Base-by-base conservation (phyloP, 148 eudicot genomes). In the Talinum fruticosum region DNA sequence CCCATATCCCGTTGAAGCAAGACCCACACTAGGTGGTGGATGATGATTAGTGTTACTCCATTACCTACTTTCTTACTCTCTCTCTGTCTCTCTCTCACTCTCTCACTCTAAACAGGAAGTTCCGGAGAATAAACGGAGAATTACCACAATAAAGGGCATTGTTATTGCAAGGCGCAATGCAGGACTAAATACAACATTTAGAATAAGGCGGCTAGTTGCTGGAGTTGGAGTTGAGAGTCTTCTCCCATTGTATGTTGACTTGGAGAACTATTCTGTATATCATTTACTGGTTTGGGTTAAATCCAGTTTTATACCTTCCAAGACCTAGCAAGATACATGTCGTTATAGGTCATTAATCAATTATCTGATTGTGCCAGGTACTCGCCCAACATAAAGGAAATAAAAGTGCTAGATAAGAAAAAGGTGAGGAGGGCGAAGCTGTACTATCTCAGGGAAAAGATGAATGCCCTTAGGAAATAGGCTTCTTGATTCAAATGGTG, bases 391-490 rank as follows among this genome's bases (percentile, higher is more conserved):
- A 88, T 95, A 62, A 95, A 92, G 90, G 99, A 95, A 86, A 87
- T 93, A 59, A 87, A 85, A 84, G 89, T 96, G 80, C 78, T 93
- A 79, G 97, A 93, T 77, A 93, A 89, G 88, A 93, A 87, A 90
- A 91, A 88, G 84, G 96, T 96, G 76, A 90, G 97, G 83, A 90
- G 97, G 88, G 97, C 97, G 79, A 96, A 96, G 89, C 89, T 95
- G 36, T 95, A 95, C 88, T 91, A 91, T 80, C 93, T 92, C 61
- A 88, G 98, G 82, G 92, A 90, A 23, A 89, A 76, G 85, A 79
- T 89, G 96, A 92, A 89, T 73, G 78, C 93, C 13, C 92, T 90
- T n/a, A 88, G 75, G 87, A 91, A 84, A 77, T 80, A 87, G 72
- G 44, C 47, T 41, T 8, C 47, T 41, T 0, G 13, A 41, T 14